phyloP scores from a whole-genome alignment of 108 stramenopile genomes.

The Skeletonema grethae region DNA sequence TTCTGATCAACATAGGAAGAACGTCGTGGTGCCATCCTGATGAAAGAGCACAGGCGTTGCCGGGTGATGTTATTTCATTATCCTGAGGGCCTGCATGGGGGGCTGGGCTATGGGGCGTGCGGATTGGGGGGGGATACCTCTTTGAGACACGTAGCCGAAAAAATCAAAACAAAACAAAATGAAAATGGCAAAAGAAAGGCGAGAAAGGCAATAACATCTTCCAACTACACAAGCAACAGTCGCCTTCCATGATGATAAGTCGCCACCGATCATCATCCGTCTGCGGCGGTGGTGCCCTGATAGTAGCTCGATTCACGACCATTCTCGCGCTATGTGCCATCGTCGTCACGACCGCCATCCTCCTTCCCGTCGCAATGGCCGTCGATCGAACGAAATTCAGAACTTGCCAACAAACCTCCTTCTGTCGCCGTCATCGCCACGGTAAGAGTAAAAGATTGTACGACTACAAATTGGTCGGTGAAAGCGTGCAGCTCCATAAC shows the following conservation, averaged over 20 bases:
- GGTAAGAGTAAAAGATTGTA: conserved; percentile 55
- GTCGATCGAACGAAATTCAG: conserved; percentile 98
- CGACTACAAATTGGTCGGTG: conserved; percentile 58
- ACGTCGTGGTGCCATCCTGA: too few species aligned
- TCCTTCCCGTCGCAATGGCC: conserved; percentile 45
- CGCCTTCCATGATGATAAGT: not conserved
- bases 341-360: not conserved
- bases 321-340: not conserved
- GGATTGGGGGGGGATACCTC: too few species aligned
- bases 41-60: too few species aligned
- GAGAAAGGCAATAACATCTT: too few species aligned
- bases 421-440: conserved; percentile 94
- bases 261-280: not conserved
- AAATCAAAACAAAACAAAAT: too few species aligned
- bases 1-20: too few species aligned
- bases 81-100: too few species aligned
- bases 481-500: conserved; percentile 49
- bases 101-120: too few species aligned
- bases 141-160: too few species aligned
- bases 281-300: not conserved
- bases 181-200: too few species aligned
- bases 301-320: not conserved
- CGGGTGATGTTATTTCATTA: too few species aligned
- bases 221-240: too few species aligned
- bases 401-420: conserved; percentile 95